Percentiles rank a stretch among this genome's conserved stretches.
These are phyloP conservation scores for Pseudocohnilembus persalinus DNA, from an alignment of 169 alveolate genomes.

Conservation along the genomic window DNA sequence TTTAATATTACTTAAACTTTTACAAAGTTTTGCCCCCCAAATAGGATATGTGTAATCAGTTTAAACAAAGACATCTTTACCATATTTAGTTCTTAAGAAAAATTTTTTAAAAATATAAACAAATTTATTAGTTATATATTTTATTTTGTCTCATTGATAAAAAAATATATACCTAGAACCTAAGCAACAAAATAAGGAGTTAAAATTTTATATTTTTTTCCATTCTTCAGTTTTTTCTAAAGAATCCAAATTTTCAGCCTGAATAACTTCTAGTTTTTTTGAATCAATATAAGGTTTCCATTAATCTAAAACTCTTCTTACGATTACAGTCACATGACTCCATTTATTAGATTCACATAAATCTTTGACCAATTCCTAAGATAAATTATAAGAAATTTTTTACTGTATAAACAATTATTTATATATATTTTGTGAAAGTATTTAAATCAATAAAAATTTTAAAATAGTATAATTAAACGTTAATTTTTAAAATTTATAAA, in stretches of 20 bases:
- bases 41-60: slow-evolving; percentile 34
- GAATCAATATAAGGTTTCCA: slow-evolving; percentile 22
- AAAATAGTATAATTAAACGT: no score
- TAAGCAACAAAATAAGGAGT: slow-evolving; percentile 36
- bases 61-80: slow-evolving; percentile 30
- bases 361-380: slow-evolving; percentile 30
- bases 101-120: no score
- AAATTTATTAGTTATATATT: no score
- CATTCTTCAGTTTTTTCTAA: slow-evolving; percentile 29
- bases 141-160: no score
- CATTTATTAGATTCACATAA: slow-evolving; percentile 27
- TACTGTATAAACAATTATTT: no score
- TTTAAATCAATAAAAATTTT: no score
- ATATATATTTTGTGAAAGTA: no score
- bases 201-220: slow-evolving; percentile 19
- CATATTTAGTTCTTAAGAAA: neutral
- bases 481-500: no score
- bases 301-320: slow-evolving; percentile 35
- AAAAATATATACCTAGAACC: slow-evolving; percentile 9
- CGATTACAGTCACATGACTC: slow-evolving; percentile 34
- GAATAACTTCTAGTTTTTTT: neutral
- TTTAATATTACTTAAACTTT: slow-evolving; percentile 22
- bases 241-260: slow-evolving; percentile 2
- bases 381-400: no score
- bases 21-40: slow-evolving; percentile 39